Conservation (phyloP, 2,329 filamentous ascomycete species). For the Septoria linicola region DNA sequence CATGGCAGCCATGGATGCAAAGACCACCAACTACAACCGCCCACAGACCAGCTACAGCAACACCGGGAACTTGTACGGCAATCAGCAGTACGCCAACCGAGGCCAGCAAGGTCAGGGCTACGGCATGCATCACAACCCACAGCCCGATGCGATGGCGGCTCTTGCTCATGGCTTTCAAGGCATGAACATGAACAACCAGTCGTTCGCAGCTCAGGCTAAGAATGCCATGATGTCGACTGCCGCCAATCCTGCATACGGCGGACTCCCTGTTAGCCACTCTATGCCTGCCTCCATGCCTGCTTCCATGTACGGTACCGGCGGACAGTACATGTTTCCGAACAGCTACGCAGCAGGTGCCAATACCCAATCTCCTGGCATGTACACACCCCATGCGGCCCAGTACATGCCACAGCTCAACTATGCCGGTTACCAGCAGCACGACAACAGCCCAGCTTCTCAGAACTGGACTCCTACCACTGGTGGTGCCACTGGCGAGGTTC, state of each 20-base stretch:
- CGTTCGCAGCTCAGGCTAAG: constrained; percentile 39
- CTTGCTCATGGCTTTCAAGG: constrained; percentile 43
- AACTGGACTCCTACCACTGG: constrained; percentile 46
- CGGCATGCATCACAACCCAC: constrained; percentile 36
- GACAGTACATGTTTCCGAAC: constrained; percentile 38
- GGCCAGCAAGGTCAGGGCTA: constrained; percentile 36
- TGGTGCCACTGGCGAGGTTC: constrained; percentile 49
- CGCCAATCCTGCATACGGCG: constrained; percentile 32
- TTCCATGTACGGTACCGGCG: constrained; percentile 35
- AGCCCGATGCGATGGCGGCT: constrained; percentile 36
- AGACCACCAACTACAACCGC: constrained; percentile 36
- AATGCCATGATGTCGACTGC: constrained; percentile 37
- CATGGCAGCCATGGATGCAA: constrained; percentile 39
- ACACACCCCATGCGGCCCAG: constrained; percentile 44
- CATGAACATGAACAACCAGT: constrained; percentile 39
- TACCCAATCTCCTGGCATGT: constrained; percentile 44
- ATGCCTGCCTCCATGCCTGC: constrained; percentile 37
- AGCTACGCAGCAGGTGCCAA: constrained; percentile 31
- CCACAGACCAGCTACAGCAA: constrained; percentile 34
- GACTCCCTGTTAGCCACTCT: constrained; percentile 28
- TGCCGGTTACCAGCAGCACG: constrained; percentile 46
- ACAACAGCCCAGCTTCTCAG: constrained; percentile 49
- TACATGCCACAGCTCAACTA: constrained; percentile 47
- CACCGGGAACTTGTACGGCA: constrained; percentile 32
- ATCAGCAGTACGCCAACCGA: constrained; percentile 35